phyloP scores from a whole-genome alignment of 495 filamentous ascomycete species.

The Umbilicaria muhlenbergii region DNA sequence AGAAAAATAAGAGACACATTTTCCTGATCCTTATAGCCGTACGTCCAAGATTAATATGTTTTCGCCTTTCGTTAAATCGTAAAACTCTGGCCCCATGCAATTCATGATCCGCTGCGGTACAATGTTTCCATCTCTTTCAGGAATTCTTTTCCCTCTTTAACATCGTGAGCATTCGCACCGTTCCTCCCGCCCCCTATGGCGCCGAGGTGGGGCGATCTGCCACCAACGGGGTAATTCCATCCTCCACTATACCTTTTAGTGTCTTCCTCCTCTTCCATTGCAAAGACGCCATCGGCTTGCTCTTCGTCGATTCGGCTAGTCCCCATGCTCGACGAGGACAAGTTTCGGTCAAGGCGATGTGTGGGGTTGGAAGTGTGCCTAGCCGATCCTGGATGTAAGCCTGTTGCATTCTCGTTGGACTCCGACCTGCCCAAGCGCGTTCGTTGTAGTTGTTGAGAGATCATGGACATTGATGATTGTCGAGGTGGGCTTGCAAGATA shows the following conservation, averaged over 20 bases:
- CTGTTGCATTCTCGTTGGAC: slow-evolving; percentile 19
- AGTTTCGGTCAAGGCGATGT: slow-evolving; percentile 26
- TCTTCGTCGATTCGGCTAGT: slow-evolving; percentile 64
- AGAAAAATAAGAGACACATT: too few species aligned
- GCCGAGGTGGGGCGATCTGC: too few species aligned
- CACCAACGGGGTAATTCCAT: not conserved
- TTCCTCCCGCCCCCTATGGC: too few species aligned
- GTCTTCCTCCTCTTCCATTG: slow-evolving; percentile 63
- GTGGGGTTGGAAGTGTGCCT: slow-evolving; percentile 20
- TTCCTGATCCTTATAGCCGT: too few species aligned
- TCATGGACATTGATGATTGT: slow-evolving; percentile 47
- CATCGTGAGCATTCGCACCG: too few species aligned
- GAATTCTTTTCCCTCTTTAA: too few species aligned
- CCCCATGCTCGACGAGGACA: slow-evolving; percentile 26
- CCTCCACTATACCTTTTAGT: slow-evolving; percentile 10
- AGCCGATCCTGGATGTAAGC: slow-evolving; percentile 28
- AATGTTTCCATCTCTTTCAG: too few species aligned
- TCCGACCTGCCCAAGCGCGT: slow-evolving; percentile 23
- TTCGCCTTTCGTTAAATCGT: too few species aligned
- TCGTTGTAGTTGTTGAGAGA: slow-evolving; percentile 53
- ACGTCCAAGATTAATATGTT: too few species aligned
- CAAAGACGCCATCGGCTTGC: slow-evolving; percentile 60
- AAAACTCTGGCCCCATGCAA: too few species aligned
- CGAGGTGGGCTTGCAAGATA: slow-evolving; percentile 53
- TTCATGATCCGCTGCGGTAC: too few species aligned